phyloP scores from a whole-genome alignment of 768 basidiomycete genomes.

The Suillus fuscotomentosus region DNA sequence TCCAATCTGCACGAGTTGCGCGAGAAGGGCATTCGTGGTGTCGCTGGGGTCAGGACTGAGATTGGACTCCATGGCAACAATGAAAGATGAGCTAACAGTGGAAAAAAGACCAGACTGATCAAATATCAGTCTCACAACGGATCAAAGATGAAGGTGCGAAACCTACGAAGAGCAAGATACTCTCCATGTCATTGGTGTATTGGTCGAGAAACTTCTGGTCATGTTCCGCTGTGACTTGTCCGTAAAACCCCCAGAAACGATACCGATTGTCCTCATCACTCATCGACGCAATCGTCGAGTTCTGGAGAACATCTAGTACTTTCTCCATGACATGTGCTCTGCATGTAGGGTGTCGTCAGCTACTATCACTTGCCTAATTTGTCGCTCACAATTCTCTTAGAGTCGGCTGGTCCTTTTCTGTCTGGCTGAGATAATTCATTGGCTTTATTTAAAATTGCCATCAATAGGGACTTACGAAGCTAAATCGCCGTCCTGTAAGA shows the following conservation, averaged over 20 bases:
- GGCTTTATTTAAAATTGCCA: neutral
- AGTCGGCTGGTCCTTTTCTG: neutral
- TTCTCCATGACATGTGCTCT: neutral
- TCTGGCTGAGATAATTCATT: neutral
- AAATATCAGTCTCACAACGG: neutral
- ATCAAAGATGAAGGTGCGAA: neutral
- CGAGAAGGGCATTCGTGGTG: conserved; percentile 11
- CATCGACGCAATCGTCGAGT: neutral
- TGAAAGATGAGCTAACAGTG: conserved; percentile 10
- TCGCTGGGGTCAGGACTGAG: conserved; percentile 10
- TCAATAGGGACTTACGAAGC: neutral
- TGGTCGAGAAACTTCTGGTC: conserved; percentile 15
- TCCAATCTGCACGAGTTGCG: conserved; percentile 5
- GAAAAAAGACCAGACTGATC: conserved; percentile 15
- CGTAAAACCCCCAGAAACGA: conserved; percentile 7
- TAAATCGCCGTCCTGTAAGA: neutral
- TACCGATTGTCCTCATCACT: neutral
- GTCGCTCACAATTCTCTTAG: neutral
- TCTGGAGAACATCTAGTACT: neutral
- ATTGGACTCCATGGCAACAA: conserved; percentile 7
- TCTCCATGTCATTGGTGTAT: conserved; percentile 15
- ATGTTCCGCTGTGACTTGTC: conserved; percentile 8
- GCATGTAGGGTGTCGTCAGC: neutral
- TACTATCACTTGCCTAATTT: neutral
- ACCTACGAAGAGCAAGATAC: conserved; percentile 20